Conservation (phyloP, 2,329 filamentous ascomycete genomes). For the Scopulariopsis brevicaulis region DNA sequence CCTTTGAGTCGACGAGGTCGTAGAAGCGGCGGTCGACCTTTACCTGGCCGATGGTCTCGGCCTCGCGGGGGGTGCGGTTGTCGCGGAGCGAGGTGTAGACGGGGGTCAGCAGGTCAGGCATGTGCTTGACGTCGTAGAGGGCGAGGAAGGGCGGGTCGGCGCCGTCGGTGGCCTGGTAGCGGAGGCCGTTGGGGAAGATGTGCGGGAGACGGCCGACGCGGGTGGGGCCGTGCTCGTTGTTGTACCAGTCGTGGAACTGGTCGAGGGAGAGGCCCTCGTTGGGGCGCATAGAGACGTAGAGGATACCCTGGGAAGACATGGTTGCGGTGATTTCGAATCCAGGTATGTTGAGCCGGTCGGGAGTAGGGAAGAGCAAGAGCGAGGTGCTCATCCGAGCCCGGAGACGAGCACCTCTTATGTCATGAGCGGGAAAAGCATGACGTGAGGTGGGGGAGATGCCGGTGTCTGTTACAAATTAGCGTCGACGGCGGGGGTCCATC, state of each 20-base stretch:
- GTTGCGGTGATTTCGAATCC: not conserved
- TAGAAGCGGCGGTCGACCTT: slow-evolving; percentile 62
- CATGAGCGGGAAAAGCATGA: not conserved
- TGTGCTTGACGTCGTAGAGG: slow-evolving; percentile 69
- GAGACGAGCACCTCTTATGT: not conserved
- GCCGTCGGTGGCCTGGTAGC: slow-evolving; percentile 60
- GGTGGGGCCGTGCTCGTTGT: slow-evolving; percentile 81
- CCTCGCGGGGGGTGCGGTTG: slow-evolving; percentile 41
- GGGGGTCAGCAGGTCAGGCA: slow-evolving; percentile 57
- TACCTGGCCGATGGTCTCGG: slow-evolving; percentile 40
- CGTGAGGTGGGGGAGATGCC: not conserved
- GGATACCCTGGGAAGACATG: slow-evolving; percentile 49
- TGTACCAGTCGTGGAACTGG: slow-evolving; percentile 88
- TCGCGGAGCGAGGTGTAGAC: slow-evolving; percentile 58
- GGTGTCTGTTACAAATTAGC: not conserved
- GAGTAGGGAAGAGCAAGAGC: not conserved
- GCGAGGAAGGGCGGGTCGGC: slow-evolving; percentile 61
- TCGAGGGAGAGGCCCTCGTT: slow-evolving; percentile 49
- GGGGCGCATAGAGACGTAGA: slow-evolving; percentile 83
- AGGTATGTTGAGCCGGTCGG: not conserved
- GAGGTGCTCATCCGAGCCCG: not conserved
- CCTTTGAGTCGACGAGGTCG: slow-evolving; percentile 48
- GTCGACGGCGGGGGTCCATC: not conserved
- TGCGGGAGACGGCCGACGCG: slow-evolving; percentile 60
- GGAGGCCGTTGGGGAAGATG: slow-evolving; percentile 65